phyloP scores from a whole-genome alignment of 2,329 filamentous ascomycete species.

The Parastagonospora avenae region DNA sequence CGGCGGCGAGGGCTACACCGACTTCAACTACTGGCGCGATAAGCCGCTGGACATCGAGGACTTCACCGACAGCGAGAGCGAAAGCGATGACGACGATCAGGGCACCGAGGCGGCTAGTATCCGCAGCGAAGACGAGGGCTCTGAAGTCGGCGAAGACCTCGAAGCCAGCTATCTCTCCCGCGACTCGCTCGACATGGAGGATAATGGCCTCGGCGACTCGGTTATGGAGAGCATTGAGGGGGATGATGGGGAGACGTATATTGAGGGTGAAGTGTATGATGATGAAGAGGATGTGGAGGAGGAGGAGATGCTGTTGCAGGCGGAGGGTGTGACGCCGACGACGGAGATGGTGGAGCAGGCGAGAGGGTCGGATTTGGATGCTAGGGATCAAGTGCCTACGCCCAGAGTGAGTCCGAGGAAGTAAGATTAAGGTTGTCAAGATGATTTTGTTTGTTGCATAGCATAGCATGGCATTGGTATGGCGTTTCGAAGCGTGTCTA shows the following conservation, averaged over 20 bases:
- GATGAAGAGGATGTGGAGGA: constrained; percentile 29
- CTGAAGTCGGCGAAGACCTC: constrained; percentile 53
- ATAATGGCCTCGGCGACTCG: constrained; percentile 49
- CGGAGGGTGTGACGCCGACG: constrained; percentile 20
- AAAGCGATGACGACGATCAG: constrained; percentile 48
- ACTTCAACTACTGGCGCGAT: constrained; percentile 96
- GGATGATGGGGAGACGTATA: constrained; percentile 27
- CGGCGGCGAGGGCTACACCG: constrained; percentile 92
- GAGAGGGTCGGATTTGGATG: constrained; percentile 15
- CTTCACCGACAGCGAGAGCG: constrained; percentile 83
- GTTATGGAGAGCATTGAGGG: constrained; percentile 58
- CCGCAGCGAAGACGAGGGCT: constrained; percentile 59
- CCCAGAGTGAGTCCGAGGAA: constrained; percentile 19
- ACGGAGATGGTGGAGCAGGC: constrained; percentile 9
- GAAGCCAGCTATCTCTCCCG: constrained; percentile 63
- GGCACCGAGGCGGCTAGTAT: constrained; percentile 52
- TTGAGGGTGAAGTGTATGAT: constrained; percentile 27
- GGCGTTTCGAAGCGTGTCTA: constrained; percentile 8
- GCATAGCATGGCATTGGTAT: constrained; percentile 18
- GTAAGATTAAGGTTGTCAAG: neutral
- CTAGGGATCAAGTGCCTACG: constrained; percentile 28
- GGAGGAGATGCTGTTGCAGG: constrained; percentile 16
- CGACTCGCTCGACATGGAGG: constrained; percentile 54
- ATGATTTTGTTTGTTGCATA: constrained; percentile 3
- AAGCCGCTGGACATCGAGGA: constrained; percentile 82